These are phyloP conservation scores for Dendrobium huoshanense DNA, from an alignment of 106 monocot genomes.

Conservation along the genomic window DNA sequence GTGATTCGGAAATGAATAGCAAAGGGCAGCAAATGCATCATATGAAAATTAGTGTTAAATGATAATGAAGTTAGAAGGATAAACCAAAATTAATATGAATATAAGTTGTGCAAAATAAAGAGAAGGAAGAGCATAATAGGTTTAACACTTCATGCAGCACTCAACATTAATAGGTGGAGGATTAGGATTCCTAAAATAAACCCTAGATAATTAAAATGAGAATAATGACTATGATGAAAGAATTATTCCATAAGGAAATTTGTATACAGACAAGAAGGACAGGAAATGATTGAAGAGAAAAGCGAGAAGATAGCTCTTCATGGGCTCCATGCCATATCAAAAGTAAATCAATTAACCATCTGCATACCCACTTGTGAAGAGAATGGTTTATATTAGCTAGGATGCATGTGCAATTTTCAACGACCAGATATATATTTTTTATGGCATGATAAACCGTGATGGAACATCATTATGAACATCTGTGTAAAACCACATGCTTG, in stretches of 20 bases:
- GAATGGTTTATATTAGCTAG: neutral
- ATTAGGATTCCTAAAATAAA: neutral
- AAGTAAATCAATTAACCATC: too few relatives aligned
- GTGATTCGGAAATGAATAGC: neutral
- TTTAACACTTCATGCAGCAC: neutral
- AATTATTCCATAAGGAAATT: neutral
- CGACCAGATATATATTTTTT: too few relatives aligned
- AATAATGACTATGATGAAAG: neutral
- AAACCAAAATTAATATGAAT: neutral
- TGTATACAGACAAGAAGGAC: neutral
- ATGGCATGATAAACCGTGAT: too few relatives aligned
- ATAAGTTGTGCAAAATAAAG: neutral
- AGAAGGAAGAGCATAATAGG: neutral
- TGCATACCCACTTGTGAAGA: neutral
- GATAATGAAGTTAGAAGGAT: neutral
- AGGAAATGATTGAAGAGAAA: neutral
- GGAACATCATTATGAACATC: too few relatives aligned
- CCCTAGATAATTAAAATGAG: neutral
- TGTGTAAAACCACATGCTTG: too few relatives aligned
- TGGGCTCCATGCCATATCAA: neutral
- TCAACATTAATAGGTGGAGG: neutral
- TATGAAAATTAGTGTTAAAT: neutral
- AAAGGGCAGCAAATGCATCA: neutral
- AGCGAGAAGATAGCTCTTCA: neutral
- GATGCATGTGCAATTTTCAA: too few relatives aligned